Percentiles rank a stretch among this genome's conserved stretches.
Evolutionary conservation across 768 basidiomycete species (phyloP).

Genomic region (Lactarius akahatsu): DNA sequence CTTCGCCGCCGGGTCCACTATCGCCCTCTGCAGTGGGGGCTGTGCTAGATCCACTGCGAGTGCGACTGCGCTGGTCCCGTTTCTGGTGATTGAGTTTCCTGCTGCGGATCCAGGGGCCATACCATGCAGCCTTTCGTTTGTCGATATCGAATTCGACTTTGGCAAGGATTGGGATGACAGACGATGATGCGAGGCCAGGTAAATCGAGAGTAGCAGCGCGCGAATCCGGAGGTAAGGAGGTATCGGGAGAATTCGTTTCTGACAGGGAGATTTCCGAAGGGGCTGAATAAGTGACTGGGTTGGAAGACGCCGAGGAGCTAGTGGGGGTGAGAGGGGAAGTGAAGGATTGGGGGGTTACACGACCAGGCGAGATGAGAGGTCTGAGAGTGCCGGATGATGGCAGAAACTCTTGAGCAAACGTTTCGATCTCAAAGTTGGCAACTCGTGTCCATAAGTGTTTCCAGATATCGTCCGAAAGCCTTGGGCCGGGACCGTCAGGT

Average conservation of each 20-base stretch:
- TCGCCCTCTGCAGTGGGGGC: conserved; percentile 29
- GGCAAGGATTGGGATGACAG: conserved; percentile 80
- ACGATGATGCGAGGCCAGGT: conserved; percentile 61
- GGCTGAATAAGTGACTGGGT: conserved; percentile 41
- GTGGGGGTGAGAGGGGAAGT: conserved; percentile 37
- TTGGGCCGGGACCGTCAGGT: conserved; percentile 62
- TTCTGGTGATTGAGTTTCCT: conserved; percentile 60
- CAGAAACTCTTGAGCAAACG: conserved; percentile 31
- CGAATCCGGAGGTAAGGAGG: conserved; percentile 36
- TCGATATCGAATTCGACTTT: conserved; percentile 97
- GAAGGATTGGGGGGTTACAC: conserved; percentile 38
- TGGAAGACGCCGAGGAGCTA: conserved; percentile 52
- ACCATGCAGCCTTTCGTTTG: conserved; percentile 75
- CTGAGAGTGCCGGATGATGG: conserved; percentile 38
- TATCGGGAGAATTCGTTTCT: conserved; percentile 34
- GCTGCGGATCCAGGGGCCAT: conserved; percentile 76
- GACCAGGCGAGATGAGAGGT: conserved; percentile 42
- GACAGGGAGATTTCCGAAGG: conserved; percentile 25
- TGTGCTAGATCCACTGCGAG: conserved; percentile 4
- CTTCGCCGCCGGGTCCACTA: conserved; percentile 31
- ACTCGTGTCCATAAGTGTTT: conserved; percentile 80
- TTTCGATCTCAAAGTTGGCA: conserved; percentile 55
- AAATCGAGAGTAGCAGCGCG: conserved; percentile 56
- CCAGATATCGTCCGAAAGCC: conserved; percentile 88
- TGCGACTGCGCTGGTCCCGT: conserved; percentile 36